Conservation (phyloP, 768 basidiomycete species). For the Tulasnella sp. region DNA sequence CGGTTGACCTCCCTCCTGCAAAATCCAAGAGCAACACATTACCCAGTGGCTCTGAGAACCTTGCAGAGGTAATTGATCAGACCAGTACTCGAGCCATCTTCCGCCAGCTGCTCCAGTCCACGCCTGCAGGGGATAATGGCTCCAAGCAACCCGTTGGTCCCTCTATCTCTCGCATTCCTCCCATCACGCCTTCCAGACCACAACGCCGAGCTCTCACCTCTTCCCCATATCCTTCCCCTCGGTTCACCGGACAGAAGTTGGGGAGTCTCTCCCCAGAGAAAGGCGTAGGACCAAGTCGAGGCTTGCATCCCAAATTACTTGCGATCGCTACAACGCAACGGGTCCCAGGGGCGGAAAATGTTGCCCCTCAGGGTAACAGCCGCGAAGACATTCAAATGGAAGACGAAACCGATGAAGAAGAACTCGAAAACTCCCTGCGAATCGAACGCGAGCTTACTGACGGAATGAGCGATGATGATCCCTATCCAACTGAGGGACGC, state of each 20-base stretch:
- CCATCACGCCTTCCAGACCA: neutral
- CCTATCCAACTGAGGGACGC: neutral
- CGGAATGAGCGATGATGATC: constrained; percentile 17
- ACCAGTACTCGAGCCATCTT: neutral
- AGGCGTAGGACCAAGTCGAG: constrained; percentile 19
- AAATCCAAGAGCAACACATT: neutral
- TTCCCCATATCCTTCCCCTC: constrained; percentile 22
- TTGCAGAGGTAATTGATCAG: neutral
- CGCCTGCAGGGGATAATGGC: neutral
- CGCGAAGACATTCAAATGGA: neutral
- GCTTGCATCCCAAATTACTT: constrained; percentile 2
- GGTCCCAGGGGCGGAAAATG: neutral
- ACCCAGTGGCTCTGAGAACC: neutral
- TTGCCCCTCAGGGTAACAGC: neutral
- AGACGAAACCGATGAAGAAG: constrained; percentile 1
- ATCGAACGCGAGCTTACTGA: constrained; percentile 19
- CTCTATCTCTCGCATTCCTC: neutral
- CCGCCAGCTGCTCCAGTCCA: neutral
- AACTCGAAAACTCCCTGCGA: neutral
- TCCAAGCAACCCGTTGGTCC: neutral
- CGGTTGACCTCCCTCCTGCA: neutral
- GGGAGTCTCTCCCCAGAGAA: constrained; percentile 22
- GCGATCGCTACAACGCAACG: too few species aligned
- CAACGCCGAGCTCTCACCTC: neutral
- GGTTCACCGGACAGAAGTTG: constrained; percentile 6